These are phyloP conservation scores for Inosperma sp. DNA, from an alignment of 768 basidiomycete species.

Conservation along the genomic window DNA sequence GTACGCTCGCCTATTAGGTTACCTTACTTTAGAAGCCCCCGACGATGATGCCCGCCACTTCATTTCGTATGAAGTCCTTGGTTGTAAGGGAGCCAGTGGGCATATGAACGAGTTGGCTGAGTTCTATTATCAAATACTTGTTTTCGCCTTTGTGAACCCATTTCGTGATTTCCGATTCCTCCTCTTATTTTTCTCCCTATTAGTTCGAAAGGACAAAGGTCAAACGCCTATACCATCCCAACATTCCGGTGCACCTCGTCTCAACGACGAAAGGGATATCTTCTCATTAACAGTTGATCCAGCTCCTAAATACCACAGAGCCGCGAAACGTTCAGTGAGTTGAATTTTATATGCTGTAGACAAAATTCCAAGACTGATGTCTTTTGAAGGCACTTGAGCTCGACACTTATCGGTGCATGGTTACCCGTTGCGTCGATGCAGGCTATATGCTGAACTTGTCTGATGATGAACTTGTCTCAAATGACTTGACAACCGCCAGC, in stretches of 20 bases:
- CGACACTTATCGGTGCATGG: conserved; percentile 5
- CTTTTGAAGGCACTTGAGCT: conserved; percentile 6
- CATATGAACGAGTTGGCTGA: neutral
- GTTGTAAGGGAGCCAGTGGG: neutral
- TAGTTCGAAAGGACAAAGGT: conserved; percentile 9
- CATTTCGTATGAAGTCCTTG: neutral
- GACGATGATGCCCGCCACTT: neutral
- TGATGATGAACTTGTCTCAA: neutral
- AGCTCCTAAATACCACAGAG: conserved; percentile 1
- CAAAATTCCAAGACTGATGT: neutral
- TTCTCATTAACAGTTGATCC: neutral
- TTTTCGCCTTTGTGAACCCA: conserved; percentile 5
- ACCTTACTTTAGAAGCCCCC: neutral
- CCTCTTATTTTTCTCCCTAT: neutral
- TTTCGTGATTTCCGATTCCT: neutral
- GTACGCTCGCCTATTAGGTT: neutral
- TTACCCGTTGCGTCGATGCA: neutral
- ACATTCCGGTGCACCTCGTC: conserved; percentile 8
- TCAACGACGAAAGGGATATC: conserved; percentile 4
- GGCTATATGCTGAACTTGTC: neutral
- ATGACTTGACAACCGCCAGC: too few species aligned
- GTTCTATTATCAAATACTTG: conserved; percentile 1
- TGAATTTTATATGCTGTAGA: neutral
- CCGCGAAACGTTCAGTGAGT: conserved; percentile 10
- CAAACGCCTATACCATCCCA: conserved; percentile 5